Percentiles rank a stretch among this genome's conserved stretches.
These are phyloP conservation scores for Hymenochaete sp. DNA, from an alignment of 1,284 basidiomycete genomes.

Conservation along the genomic window DNA sequence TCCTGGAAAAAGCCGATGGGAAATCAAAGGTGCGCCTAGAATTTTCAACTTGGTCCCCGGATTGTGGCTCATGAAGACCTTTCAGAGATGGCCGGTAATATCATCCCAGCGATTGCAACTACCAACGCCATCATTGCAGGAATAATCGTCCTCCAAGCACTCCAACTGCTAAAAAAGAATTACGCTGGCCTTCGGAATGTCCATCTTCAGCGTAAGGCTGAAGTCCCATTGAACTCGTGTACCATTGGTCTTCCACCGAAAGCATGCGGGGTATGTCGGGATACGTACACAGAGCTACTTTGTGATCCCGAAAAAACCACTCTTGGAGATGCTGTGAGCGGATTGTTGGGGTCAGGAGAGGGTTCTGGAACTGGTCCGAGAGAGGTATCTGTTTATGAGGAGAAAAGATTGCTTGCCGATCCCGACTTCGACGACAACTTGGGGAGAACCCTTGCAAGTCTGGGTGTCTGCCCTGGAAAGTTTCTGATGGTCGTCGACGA, in stretches of 20 bases:
- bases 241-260: conserved; percentile 59
- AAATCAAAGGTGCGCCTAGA: conserved; percentile 72
- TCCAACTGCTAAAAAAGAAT: conserved; percentile 69
- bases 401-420: conserved; percentile 73
- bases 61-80: not conserved
- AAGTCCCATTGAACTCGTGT: conserved; percentile 65
- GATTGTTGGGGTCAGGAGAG: conserved; percentile 47
- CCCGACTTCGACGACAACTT: conserved; percentile 87
- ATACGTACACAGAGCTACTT: conserved; percentile 69
- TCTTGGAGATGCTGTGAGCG: conserved; percentile 65
- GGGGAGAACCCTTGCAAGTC: conserved; percentile 60
- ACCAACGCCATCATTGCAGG: conserved; percentile 98
- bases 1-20: conserved; percentile 83
- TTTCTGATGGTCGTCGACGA: conserved; percentile 86
- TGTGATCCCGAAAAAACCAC: conserved; percentile 62
- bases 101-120: conserved; percentile 97
- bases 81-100: conserved; percentile 98
- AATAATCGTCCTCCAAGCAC: conserved; percentile 85
- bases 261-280: conserved; percentile 78
- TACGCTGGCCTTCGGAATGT: conserved; percentile 57
- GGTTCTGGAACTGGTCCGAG: conserved; percentile 33
- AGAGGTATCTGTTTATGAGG: conserved; percentile 83
- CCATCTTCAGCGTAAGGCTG: conserved; percentile 66
- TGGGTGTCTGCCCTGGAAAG: conserved; percentile 66
- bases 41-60: not conserved